Conservation (phyloP, 345 rosid genomes). For the Pistacia vera region DNA sequence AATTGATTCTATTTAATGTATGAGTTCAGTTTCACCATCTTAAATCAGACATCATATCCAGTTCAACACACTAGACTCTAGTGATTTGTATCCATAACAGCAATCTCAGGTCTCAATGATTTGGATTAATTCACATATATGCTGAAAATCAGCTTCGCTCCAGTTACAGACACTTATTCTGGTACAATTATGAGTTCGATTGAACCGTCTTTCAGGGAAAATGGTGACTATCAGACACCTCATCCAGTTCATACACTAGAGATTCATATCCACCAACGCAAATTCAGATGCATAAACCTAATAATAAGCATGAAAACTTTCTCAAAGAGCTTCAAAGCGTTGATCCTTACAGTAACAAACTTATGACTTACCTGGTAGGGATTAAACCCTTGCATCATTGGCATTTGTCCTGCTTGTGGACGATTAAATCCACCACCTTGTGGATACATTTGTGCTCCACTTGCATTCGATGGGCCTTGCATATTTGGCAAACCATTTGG, state of each 20-base stretch:
- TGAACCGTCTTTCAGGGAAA: no score
- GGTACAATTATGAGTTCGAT: no score
- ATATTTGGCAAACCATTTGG: conserved; percentile 67
- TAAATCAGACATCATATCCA: background rate
- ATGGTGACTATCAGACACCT: no score
- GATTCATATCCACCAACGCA: background rate
- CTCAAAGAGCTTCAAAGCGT: background rate
- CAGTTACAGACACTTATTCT: no score
- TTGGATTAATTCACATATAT: no score
- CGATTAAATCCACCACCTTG: conserved; percentile 82
- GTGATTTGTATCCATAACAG: background rate
- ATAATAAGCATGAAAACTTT: background rate
- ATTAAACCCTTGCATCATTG: conserved; percentile 85
- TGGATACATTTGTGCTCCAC: conserved; percentile 67
- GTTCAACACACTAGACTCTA: background rate
- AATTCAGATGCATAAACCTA: background rate
- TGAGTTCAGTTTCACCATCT: background rate
- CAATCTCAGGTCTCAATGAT: background rate
- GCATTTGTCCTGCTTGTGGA: conserved; percentile 74
- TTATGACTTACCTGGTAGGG: conserved; percentile 65
- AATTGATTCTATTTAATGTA: background rate
- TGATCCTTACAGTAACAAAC: conserved; percentile 10
- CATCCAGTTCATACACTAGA: background rate
- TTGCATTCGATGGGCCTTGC: conserved; percentile 67
- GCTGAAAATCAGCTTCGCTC: no score